Evolutionary conservation across 108 stramenopile species (phyloP).

Genomic region (Pseudonitzschia pungens): DNA sequence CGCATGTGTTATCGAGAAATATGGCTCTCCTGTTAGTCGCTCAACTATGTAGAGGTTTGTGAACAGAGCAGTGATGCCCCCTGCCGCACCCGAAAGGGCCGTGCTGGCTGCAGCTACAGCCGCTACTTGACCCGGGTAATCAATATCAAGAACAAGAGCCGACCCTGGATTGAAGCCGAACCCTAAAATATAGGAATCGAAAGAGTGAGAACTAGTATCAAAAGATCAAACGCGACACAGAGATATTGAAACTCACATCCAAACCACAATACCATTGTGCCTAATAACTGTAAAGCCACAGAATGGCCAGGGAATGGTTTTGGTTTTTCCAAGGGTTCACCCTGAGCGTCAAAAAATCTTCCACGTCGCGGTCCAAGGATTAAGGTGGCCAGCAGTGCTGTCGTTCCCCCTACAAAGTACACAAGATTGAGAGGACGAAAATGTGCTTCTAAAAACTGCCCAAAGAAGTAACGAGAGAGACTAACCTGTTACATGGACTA

Average conservation of each 20-base stretch:
- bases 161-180: conserved; percentile 94
- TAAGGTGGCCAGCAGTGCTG: conserved; percentile 58
- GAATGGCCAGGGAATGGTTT: conserved; percentile 67
- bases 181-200: conserved; percentile 65
- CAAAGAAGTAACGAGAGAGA: too few species aligned
- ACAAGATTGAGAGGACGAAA: not conserved
- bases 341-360: conserved; percentile 54
- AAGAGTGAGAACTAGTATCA: not conserved
- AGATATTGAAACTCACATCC: conserved; percentile 54
- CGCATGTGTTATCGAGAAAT: conserved; percentile 43
- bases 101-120: conserved; percentile 80
- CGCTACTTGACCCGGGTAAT: conserved; percentile 45
- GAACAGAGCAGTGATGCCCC: conserved; percentile 50
- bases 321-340: conserved; percentile 53
- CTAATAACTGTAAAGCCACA: conserved; percentile 62
- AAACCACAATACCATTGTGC: conserved; percentile 86
- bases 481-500: conserved; percentile 69
- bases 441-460: too few species aligned
- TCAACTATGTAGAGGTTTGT: conserved; percentile 45
- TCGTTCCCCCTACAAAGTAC: conserved; percentile 34
- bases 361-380: conserved; percentile 57
- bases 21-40: conserved; percentile 48
- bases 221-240: not conserved
- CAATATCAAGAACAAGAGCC: conserved; percentile 56
- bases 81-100: conserved; percentile 59